Base-by-base conservation (phyloP, 257 asterid species). In the Linderniella brevidens region DNA sequence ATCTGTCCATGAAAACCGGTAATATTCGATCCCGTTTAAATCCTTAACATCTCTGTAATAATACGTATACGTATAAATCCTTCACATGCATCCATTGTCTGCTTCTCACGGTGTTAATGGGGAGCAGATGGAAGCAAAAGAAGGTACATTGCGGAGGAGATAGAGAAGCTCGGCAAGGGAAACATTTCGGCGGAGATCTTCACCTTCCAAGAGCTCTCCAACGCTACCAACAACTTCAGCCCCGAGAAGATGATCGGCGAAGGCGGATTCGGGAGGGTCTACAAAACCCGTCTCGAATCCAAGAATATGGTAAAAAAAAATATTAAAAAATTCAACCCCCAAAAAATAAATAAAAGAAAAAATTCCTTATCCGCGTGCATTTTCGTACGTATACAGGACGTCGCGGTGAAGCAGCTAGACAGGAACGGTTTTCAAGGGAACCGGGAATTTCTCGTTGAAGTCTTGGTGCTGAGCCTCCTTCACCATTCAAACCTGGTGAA, bases 201-300 rank as follows among this genome's bases (percentile, higher is more conserved):
- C 77, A 46, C 83, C 4, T 84, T 55, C 68, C 49, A 46, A 2
- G 93, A 84, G 36, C 62, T 84, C 0, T 54, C 45, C 19, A 17
- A 1, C 9, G 70, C 71, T 17, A 84, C 93, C 29, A 57, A 67
- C 19, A 71, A 77, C 59, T 84, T 84, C 65, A 54, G 58, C 12
- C 40, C 42, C 1, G 63, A 60, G 9, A 18, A 25, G 51, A 56
- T 75, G 60, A 60, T 84, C 25, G 95, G 95, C 3, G 88, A 78
- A 56, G 93, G 93, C 43, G 95, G 95, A 9, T 84, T 80, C 8
- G 95, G 95, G 49, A 71, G 75, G 62, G 95, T 84, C 32, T 80
- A 84, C 63, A 84, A 70, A 56, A 86, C 82, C 45, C 70, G 54
- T 46, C 35, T 75, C 8, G 37, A 63, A 19, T 40, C 58, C 58